Conservation (phyloP, 441 rosid species). For the Croton laevigatus region DNA sequence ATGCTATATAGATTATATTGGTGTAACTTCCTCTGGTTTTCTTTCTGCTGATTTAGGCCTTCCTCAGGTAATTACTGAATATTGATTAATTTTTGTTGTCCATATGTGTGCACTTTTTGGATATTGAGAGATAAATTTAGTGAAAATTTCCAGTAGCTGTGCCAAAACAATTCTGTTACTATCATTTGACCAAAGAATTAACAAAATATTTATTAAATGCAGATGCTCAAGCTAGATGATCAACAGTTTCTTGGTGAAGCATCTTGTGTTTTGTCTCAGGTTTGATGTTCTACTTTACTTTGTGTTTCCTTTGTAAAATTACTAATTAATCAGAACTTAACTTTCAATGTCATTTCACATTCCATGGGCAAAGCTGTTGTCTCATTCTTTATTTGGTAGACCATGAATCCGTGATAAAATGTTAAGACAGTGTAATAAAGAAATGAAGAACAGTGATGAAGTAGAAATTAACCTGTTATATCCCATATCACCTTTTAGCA, state of each 20-base stretch:
- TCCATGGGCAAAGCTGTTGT: neutral
- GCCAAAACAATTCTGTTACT: conserved; percentile 2
- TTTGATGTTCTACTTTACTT: conserved; percentile 26
- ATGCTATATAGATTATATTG: neutral
- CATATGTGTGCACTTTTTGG: neutral
- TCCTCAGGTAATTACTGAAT: neutral
- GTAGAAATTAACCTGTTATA: neutral
- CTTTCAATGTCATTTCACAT: neutral
- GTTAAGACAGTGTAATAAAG: neutral
- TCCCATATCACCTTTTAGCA: neutral
- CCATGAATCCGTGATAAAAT: neutral
- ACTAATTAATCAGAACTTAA: conserved; percentile 8
- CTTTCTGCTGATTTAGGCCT: neutral
- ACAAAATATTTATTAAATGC: conserved; percentile 28
- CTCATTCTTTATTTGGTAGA: neutral
- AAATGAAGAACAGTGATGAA: conserved; percentile 1
- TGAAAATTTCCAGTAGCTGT: neutral
- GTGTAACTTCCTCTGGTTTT: neutral
- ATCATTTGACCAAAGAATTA: conserved; percentile 20
- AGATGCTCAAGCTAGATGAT: conserved; percentile 89
- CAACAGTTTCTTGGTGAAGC: conserved; percentile 95
- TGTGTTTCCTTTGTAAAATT: conserved; percentile 3
- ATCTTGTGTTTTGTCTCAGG: conserved; percentile 74
- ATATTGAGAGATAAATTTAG: neutral
- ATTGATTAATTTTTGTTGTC: neutral